phyloP scores from a whole-genome alignment of 2,329 filamentous ascomycete species.

The Fusarium pseudonygamai region DNA sequence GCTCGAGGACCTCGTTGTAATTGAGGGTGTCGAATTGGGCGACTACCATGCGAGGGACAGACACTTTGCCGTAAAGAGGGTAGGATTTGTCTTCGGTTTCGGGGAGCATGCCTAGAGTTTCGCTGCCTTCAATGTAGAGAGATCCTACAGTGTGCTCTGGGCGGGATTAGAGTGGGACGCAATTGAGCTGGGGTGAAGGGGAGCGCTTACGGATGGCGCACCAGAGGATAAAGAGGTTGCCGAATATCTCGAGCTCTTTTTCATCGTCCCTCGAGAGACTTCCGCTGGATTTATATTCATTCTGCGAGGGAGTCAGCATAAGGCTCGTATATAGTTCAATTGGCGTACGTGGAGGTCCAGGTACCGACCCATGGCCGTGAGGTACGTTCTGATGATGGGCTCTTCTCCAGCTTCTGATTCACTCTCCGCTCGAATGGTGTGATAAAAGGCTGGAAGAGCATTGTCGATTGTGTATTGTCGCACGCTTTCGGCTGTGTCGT shows the following conservation, averaged over 20 bases:
- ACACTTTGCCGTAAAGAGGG: constrained; percentile 51
- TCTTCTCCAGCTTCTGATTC: not conserved
- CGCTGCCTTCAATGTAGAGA: constrained; percentile 52
- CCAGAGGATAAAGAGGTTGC: constrained; percentile 55
- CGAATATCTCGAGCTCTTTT: constrained; percentile 50
- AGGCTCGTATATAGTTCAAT: not conserved
- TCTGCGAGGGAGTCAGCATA: not conserved
- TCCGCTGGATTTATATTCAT: not conserved
- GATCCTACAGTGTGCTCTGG: constrained; percentile 58
- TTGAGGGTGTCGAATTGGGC: constrained; percentile 58
- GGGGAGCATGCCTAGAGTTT: constrained; percentile 53
- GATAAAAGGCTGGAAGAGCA: constrained; percentile 39
- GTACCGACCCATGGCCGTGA: constrained; percentile 34
- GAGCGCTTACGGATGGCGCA: constrained; percentile 56
- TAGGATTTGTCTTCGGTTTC: constrained; percentile 49
- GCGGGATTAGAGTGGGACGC: not conserved
- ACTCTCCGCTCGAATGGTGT: constrained; percentile 34
- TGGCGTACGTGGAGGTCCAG: constrained; percentile 33
- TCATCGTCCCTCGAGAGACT: constrained; percentile 10
- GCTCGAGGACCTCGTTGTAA: constrained; percentile 48
- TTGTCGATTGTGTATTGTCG: constrained; percentile 49
- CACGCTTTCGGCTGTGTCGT: constrained; percentile 48
- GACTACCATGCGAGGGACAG: constrained; percentile 55
- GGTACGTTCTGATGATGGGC: constrained; percentile 39
- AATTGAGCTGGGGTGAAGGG: not conserved